Percentiles rank a stretch among this genome's conserved stretches.
phyloP scores from a whole-genome alignment of 495 filamentous ascomycete species.

The Beverwykella pulmonaria region DNA sequence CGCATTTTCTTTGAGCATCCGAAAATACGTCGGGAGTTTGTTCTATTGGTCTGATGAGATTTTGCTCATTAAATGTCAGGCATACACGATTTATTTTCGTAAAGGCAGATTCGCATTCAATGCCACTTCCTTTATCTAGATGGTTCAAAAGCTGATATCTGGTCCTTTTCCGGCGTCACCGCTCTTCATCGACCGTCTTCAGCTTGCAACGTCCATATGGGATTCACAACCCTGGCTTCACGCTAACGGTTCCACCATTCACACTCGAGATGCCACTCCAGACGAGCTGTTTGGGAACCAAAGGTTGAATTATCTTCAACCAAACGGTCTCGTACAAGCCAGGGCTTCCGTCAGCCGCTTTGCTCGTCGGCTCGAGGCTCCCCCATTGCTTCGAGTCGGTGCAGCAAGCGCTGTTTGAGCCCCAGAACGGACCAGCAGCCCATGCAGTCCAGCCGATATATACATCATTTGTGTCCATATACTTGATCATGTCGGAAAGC shows the following conservation, averaged over 20 bases:
- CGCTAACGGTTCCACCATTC: constrained; percentile 7
- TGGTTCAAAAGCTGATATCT: neutral
- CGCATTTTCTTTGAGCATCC: neutral
- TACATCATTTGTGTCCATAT: constrained; percentile 53
- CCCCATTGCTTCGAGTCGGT: constrained; percentile 50
- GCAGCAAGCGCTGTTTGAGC: constrained; percentile 52
- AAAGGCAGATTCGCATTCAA: neutral
- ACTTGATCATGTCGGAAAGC: constrained; percentile 52
- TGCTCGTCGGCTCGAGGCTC: constrained; percentile 53
- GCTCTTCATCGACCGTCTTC: neutral
- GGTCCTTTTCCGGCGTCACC: neutral
- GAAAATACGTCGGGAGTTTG: neutral
- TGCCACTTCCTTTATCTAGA: neutral
- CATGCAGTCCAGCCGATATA: constrained; percentile 60
- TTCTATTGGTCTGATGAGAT: neutral
- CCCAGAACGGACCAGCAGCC: constrained; percentile 58
- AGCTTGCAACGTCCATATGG: neutral
- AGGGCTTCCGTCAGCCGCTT: constrained; percentile 50
- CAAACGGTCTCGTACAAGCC: constrained; percentile 31
- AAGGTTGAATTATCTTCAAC: constrained; percentile 20
- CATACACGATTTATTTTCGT: neutral
- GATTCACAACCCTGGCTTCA: constrained; percentile 1
- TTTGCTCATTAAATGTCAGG: neutral
- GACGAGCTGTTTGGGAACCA: constrained; percentile 24
- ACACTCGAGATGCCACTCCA: constrained; percentile 26